A percentile compares a stretch with the other conserved stretches of the same genome.
phyloP scores from a whole-genome alignment of 2,329 filamentous ascomycete genomes.

The Hypoxylon sp. region DNA sequence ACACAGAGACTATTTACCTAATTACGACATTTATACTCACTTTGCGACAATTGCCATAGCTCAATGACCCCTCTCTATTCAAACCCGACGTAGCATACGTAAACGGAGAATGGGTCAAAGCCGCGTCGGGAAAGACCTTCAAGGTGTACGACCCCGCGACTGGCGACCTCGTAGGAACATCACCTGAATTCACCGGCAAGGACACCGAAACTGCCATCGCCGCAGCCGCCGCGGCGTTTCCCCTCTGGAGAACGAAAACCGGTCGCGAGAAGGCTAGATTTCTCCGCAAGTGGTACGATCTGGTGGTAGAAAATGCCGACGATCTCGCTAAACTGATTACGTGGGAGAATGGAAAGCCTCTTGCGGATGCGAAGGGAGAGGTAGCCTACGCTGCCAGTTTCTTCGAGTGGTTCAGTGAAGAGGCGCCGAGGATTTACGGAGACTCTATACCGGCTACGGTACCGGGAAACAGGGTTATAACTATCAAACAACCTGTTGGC shows the following conservation, averaged over 20 bases:
- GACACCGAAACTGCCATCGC: slow-evolving; percentile 87
- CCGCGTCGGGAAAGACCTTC: slow-evolving; percentile 91
- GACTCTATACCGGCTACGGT: slow-evolving; percentile 80
- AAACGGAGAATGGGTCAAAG: slow-evolving; percentile 91
- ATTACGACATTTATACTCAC: slow-evolving; percentile 14
- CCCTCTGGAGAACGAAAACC: slow-evolving; percentile 77
- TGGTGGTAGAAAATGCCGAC: slow-evolving; percentile 82
- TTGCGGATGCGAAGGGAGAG: slow-evolving; percentile 81
- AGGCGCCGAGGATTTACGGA: slow-evolving; percentile 81
- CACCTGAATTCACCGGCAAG: slow-evolving; percentile 84
- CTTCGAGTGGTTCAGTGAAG: slow-evolving; percentile 86
- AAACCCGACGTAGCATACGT: slow-evolving; percentile 88
- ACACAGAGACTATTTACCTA: background rate
- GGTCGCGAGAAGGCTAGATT: slow-evolving; percentile 81
- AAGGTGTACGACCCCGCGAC: slow-evolving; percentile 89
- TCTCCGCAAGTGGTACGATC: slow-evolving; percentile 84
- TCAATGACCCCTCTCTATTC: slow-evolving; percentile 84
- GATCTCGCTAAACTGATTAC: slow-evolving; percentile 88
- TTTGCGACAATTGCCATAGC: slow-evolving; percentile 60
- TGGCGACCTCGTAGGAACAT: slow-evolving; percentile 83
- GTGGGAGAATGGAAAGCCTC: slow-evolving; percentile 90
- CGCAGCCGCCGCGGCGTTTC: slow-evolving; percentile 84
- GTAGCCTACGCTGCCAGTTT: slow-evolving; percentile 81
- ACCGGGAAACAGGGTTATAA: slow-evolving; percentile 81
- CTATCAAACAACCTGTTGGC: slow-evolving; percentile 85